Base-by-base conservation (phyloP, 495 filamentous ascomycete genomes). In the Rostrohypoxylon terebratum region DNA sequence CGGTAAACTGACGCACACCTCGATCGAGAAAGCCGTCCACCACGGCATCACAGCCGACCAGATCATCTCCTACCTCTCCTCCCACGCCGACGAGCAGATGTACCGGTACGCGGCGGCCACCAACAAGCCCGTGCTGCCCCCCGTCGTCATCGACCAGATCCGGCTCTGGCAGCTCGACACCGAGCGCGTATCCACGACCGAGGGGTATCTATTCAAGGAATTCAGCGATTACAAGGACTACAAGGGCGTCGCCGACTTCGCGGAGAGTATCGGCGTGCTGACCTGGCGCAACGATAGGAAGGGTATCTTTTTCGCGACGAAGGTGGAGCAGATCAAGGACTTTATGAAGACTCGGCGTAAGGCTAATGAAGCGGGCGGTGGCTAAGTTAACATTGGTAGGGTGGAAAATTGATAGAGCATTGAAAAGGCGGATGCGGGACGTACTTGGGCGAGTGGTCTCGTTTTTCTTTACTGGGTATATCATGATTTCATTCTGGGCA, bases 131-230 rank as follows among this genome's bases (percentile, higher is more conserved):
- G 83, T 97, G 7, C 84, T 98, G 1, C 96, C 96, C 1, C 93
- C 96, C 2, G 98, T 96, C 0, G 96, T 99, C 25, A 93, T 98
- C 45, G 96, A 99, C 83, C 96, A 99, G 82, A 98, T 99, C 68
- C 86, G 94, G 5, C 87, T 99, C 9, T 99, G 96, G 96, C 96
- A 99, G 83, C 91, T 97, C 58, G 96, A 99, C 78, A 92, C 94
- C 33, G 96, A 99, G 78, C 87, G 96, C 57, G 95, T 98, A 85
- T 90, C 90, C 77, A 86, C 91, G 4, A 94, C 89, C 10, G 79
- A 85, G 4, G 96, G 96, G 2, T 98, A 91, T 78, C 77, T 98
- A 34, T 97, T 99, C 85, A 91, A 91, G 68, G 95, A 98, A 47
- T 97, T 98, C 74, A 88, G 88, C 59, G 89, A 80, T 54, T 78